Evolutionary conservation across 495 filamentous ascomycete genomes (phyloP), one percentile per base, ranked within the genome.

Genomic region (Bryoglossum gracile): DNA sequence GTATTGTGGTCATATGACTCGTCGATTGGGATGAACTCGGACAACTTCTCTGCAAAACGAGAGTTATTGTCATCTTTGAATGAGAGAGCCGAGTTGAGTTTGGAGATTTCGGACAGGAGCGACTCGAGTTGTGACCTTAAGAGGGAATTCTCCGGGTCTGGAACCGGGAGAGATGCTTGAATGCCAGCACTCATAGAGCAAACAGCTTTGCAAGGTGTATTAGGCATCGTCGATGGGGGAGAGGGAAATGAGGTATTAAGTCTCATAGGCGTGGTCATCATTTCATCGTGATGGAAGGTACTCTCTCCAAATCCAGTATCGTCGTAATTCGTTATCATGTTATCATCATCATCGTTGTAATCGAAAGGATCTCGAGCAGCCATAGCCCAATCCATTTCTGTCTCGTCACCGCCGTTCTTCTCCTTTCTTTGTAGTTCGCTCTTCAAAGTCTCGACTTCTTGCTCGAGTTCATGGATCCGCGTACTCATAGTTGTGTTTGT

Each of bases 221-320:
- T 43, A 0, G 67, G 65, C 10, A 47, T 46, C 1, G 41, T 37
- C 13, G 57, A 57, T 17, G 75, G 75, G 1, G 75, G 75, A 8
- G 73, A 74, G 13, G 67, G 68, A 38, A 77, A 75, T 0, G 73
- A 73, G 3, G 52, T 56, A 26, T 56, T 53, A 14, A 60, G 57
- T 22, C 55, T 50, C 16, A 56, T 54, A 9, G 59, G 59, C 2
- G 59, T 58, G 3, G 46, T 59, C 9, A 57, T 50, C 22, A 59
- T 30, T 13, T 55, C 56, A 14, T 66, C 63, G n/a, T 67, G 61
- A 19, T 24, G 41, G 10, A 41, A 50, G 21, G 60, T 53, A 28
- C 58, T 54, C 26, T 67, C 61, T n/a, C n/a, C n/a, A n/a, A n/a
- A n/a, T n/a, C n/a, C n/a, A n/a, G n/a, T n/a, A n/a, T n/a, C n/a